Evolutionary conservation across 768 basidiomycete genomes (phyloP).

Genomic region (Psilocybe cyanescens): DNA sequence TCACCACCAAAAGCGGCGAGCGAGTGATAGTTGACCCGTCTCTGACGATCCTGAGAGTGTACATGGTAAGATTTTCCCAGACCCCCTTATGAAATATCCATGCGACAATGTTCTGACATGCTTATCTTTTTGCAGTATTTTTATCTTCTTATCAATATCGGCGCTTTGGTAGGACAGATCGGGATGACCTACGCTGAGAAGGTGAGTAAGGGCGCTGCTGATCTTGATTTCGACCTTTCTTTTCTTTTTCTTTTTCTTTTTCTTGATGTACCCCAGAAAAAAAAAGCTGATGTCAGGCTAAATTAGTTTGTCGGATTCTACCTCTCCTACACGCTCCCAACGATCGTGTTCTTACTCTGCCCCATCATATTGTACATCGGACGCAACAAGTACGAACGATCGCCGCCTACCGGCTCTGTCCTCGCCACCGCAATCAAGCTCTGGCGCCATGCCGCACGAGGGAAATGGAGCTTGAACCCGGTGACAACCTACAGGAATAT

Average conservation of each 20-base stretch:
- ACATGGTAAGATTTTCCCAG: slow-evolving; percentile 56
- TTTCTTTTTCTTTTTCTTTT: too few species aligned
- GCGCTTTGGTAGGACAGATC: slow-evolving; percentile 71
- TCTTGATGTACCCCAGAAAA: slow-evolving; percentile 19
- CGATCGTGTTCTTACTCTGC: slow-evolving; percentile 60
- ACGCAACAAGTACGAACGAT: slow-evolving; percentile 53
- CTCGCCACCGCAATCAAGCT: slow-evolving; percentile 52
- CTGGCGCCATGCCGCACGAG: slow-evolving; percentile 47
- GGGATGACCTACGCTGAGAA: slow-evolving; percentile 71
- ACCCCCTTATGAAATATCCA: not conserved
- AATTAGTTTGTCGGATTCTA: slow-evolving; percentile 65
- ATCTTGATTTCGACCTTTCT: not conserved
- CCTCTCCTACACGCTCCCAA: slow-evolving; percentile 70
- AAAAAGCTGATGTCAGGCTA: not conserved
- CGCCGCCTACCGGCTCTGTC: slow-evolving; percentile 71
- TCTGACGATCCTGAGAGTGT: slow-evolving; percentile 69
- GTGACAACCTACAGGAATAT: slow-evolving; percentile 49
- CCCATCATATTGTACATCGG: slow-evolving; percentile 63
- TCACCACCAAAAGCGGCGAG: slow-evolving; percentile 57
- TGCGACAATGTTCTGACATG: not conserved
- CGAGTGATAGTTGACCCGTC: slow-evolving; percentile 77
- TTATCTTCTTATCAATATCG: slow-evolving; percentile 77
- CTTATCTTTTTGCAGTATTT: slow-evolving; percentile 47
- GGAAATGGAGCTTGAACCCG: slow-evolving; percentile 62
- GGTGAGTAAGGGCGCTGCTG: slow-evolving; percentile 31